Evolutionary conservation across 257 asterid genomes (phyloP), one percentile per base, ranked within the genome.

Genomic region (Scutellaria galericulata): DNA sequence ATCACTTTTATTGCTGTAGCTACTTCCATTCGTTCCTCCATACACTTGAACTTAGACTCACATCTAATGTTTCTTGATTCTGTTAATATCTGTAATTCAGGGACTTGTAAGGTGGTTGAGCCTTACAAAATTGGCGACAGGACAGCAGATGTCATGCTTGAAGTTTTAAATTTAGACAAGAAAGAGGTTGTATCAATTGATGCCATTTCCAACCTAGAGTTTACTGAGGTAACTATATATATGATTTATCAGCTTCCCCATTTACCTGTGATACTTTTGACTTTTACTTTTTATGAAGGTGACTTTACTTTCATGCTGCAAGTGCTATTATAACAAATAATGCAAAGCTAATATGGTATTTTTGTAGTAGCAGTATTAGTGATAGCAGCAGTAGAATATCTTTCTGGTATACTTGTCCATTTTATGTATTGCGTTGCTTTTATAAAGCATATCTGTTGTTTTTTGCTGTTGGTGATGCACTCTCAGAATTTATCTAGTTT

Each of bases 91-190:
- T 75, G 70, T 27, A 50, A 54, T 78, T 40, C 81, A 90, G 97
- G 96, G 60, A 86, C 88, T 48, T 52, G 83, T 71, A 86, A 77
- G 83, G 88, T 75, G 68, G 68, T 89, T 2, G 85, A 75, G 77
- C 85, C 93, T n/a, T 90, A 86, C 77, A 84, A 84, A 79, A 75
- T 90, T 70, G 91, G 87, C 64, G 87, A 86, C 40, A 86, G 57
- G 86, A 73, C 80, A 10, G 66, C 84, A 22, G 86, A 84, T 79
- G 39, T 85, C 64, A 79, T 85, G 85, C 89, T 90, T 68, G 97
- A 90, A 85, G 90, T 90, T 69, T 70, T 88, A 48, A 90, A 88
- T 73, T 64, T 90, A 61, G 80, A 80, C 86, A 86, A 76, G 78
- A 90, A 80, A 82, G 97, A 88, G 79, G 70, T 78, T 10, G 61